A percentile compares a stretch with the other conserved stretches of the same genome.
These are phyloP conservation scores for Colletotrichum sublineola DNA, from an alignment of 2,329 filamentous ascomycete species.

Conservation along the genomic window DNA sequence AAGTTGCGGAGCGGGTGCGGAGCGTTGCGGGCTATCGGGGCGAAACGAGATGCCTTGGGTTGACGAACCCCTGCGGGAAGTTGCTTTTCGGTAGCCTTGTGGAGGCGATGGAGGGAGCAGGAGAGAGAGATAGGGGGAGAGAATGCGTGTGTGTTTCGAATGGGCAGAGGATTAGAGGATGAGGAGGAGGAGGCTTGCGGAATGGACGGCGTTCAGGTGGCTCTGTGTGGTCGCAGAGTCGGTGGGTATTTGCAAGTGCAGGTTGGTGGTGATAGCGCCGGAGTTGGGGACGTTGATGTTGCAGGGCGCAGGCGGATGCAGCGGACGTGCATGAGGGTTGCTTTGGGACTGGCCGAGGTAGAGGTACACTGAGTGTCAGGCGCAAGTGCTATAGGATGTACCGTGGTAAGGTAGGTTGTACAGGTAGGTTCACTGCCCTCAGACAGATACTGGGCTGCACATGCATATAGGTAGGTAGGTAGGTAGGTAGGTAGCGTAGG, in stretches of 20 bases:
- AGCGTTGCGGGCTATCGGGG: conserved; percentile 41
- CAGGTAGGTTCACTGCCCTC: no score
- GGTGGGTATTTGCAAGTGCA: conserved; percentile 10
- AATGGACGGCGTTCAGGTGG: not conserved
- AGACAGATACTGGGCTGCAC: no score
- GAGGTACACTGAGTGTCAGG: not conserved
- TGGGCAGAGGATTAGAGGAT: not conserved
- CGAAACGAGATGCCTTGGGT: conserved; percentile 33
- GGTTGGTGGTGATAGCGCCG: conserved; percentile 17
- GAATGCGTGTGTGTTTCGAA: not conserved
- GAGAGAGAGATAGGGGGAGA: not conserved
- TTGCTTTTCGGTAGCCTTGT: conserved; percentile 3
- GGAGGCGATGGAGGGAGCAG: not conserved
- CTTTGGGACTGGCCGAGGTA: conserved; percentile 23
- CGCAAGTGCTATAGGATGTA: not conserved
- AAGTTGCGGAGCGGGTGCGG: conserved; percentile 41
- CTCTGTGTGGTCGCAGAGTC: not conserved
- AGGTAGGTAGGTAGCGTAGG: not conserved
- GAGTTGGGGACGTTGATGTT: conserved; percentile 26
- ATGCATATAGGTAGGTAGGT: not conserved
- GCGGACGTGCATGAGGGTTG: conserved; percentile 33
- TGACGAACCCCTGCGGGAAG: conserved; percentile 5
- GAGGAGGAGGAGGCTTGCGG: no score
- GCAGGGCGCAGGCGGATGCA: conserved; percentile 31
- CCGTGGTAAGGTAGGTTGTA: not conserved